Conservation (phyloP, 108 stramenopile genomes). For the Mediolabrus comicus region DNA sequence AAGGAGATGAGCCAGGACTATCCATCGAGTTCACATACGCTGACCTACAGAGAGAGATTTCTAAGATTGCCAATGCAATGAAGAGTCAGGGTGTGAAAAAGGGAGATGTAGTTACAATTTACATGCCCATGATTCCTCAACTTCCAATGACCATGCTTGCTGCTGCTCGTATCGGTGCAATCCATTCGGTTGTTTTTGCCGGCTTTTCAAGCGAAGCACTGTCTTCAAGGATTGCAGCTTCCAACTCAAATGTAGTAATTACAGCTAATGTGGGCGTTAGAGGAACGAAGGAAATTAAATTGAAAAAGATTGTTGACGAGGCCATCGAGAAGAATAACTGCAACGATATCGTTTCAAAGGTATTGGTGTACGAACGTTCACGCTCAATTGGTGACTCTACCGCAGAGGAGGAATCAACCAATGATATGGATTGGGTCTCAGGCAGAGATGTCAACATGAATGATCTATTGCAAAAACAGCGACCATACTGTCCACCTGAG, state of each 20-base stretch:
- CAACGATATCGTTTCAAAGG: constrained; percentile 68
- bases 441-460: constrained; percentile 88
- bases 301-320: constrained; percentile 91
- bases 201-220: constrained; percentile 95
- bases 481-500: constrained; percentile 96
- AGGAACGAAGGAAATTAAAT: constrained; percentile 71
- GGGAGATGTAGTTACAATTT: constrained; percentile 82
- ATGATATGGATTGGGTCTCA: constrained; percentile 31
- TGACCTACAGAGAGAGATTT: constrained; percentile 63
- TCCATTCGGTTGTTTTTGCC: constrained; percentile 92
- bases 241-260: constrained; percentile 77
- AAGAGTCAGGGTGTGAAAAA: constrained; percentile 60
- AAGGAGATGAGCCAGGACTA: constrained; percentile 75
- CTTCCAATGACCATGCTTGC: constrained; percentile 85
- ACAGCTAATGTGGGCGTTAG: constrained; percentile 87
- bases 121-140: constrained; percentile 94
- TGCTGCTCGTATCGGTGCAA: constrained; percentile 83
- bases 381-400: constrained; percentile 25
- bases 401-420: constrained; percentile 32
- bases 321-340: constrained; percentile 69
- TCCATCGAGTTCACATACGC: constrained; percentile 56
- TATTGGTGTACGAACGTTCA: constrained; percentile 86
- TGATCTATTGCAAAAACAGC: constrained; percentile 72
- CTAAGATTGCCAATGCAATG: constrained; percentile 77
- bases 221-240: constrained; percentile 87